Base-by-base conservation (phyloP, 2,329 filamentous ascomycete genomes). In the Malbranchea zuffiana region DNA sequence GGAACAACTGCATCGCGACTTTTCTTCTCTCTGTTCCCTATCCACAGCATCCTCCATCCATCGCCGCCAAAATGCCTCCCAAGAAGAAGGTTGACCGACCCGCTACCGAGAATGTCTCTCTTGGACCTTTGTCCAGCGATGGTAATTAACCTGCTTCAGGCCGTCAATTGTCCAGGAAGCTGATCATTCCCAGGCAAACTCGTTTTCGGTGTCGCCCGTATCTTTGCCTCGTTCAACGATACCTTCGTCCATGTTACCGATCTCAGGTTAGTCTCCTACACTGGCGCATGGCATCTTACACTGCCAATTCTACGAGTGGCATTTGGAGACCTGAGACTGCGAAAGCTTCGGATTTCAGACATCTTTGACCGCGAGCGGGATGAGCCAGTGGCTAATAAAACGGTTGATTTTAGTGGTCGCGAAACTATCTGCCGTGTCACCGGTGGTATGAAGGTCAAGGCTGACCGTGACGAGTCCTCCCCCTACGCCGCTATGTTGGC, bases 371-470 rank as follows among this genome's bases (percentile, higher is more conserved):
- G n/a, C n/a, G n/a, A n/a, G 20, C 18, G 13, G 12, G 12, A 32
- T 23, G 20, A 7, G 23, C 7, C 23, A 25, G 7, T 25, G 23
- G 26, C 18, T 19, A 18, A 37, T 13, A 7, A 29, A 13, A 28
- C 7, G 8, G 66, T 75, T 77, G 71, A 75, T 77, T 75, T 66
- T 74, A 92, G 84, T 72, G 90, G 90, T 73, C 90, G 90, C 72
- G 90, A 98, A 82, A 98, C 92, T 72, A 95, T 98, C 75, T 84
- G 79, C 79, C 87, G 90, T 84, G 88, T 98, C 56, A 98, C 92
- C 60, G 90, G 92, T 74, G 92, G 92, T 65, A 98, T 98, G 90
- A 98, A 98, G 79, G 90, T 98, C 79, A 98, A 98, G 82, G 87
- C 87, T 69, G 87, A 98, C 65, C 88, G 90, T 78, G 90, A 98